A percentile compares a stretch with the other conserved stretches of the same genome.
These are phyloP conservation scores for Tetracladium marchalianum DNA, from an alignment of 495 filamentous ascomycete genomes.

Conservation along the genomic window DNA sequence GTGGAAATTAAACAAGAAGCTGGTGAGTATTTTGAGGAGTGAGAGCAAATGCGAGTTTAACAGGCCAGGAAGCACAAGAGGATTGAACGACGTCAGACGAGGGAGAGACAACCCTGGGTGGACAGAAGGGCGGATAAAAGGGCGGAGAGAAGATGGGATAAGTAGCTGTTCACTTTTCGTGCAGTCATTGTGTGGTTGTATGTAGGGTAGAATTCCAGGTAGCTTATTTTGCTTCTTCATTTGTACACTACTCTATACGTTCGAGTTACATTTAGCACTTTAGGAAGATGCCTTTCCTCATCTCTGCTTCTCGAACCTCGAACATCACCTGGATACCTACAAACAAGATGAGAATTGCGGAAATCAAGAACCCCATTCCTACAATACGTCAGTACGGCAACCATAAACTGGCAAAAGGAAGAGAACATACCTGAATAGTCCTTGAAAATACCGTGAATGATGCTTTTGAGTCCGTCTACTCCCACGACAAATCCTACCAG, in stretches of 20 bases:
- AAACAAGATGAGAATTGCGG: conserved; percentile 64
- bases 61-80: no score
- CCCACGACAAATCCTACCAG: conserved; percentile 92
- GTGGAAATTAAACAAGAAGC: no score
- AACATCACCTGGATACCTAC: conserved; percentile 93
- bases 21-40: no score
- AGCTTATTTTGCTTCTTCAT: neutral
- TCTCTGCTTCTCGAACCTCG: conserved; percentile 79
- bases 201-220: neutral
- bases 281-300: conserved; percentile 68
- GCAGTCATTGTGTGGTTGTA: neutral
- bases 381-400: conserved; percentile 9
- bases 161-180: conserved; percentile 19
- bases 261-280: conserved; percentile 51
- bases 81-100: no score
- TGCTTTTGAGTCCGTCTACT: conserved; percentile 70
- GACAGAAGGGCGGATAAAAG: no score
- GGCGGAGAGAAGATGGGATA: neutral
- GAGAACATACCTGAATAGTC: conserved; percentile 51
- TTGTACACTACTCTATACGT: conserved; percentile 6
- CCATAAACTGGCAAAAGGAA: neutral
- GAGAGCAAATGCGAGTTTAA: no score
- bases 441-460: conserved; percentile 63
- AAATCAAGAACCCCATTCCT: conserved; percentile 63
- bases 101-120: no score